Evolutionary conservation across 441 rosid species (phyloP).

Genomic region (Jatropha multifida): DNA sequence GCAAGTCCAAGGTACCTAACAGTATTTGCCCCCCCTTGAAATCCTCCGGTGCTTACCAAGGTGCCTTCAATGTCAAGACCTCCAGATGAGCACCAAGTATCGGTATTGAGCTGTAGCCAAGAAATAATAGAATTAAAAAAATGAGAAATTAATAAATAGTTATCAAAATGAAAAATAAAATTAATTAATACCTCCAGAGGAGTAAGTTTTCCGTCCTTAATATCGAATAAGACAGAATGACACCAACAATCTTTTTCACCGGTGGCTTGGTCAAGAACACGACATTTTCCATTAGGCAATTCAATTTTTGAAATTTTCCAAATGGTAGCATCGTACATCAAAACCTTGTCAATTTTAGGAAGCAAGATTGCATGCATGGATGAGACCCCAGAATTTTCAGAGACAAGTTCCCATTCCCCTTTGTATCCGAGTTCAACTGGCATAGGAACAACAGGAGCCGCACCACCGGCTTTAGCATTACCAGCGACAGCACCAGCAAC

Average conservation of each 20-base stretch:
- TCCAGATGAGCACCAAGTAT: conserved; percentile 79
- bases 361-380: conserved; percentile 74
- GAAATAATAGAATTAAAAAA: not conserved
- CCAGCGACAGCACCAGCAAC: not conserved
- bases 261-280: conserved; percentile 31
- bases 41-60: conserved; percentile 62
- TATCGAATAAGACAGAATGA: conserved; percentile 58
- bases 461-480: not conserved
- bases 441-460: not conserved
- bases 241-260: conserved; percentile 53
- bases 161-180: too few species aligned
- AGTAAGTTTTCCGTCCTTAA: conserved; percentile 33
- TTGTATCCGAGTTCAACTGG: conserved; percentile 1
- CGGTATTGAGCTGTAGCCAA: conserved; percentile 34
- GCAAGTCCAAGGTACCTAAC: conserved; percentile 39
- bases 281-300: conserved; percentile 46
- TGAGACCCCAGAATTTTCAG: conserved; percentile 61
- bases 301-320: conserved; percentile 50
- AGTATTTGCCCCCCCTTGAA: conserved; percentile 41
- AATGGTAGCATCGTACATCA: conserved; percentile 73
- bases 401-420: conserved; percentile 55
- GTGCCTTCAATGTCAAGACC: conserved; percentile 50
- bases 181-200: conserved; percentile 43
- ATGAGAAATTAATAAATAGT: too few species aligned
- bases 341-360: conserved; percentile 55